Conservation (phyloP, 176 grass and related monocot genomes). For the Bothriochloa decipiens region DNA sequence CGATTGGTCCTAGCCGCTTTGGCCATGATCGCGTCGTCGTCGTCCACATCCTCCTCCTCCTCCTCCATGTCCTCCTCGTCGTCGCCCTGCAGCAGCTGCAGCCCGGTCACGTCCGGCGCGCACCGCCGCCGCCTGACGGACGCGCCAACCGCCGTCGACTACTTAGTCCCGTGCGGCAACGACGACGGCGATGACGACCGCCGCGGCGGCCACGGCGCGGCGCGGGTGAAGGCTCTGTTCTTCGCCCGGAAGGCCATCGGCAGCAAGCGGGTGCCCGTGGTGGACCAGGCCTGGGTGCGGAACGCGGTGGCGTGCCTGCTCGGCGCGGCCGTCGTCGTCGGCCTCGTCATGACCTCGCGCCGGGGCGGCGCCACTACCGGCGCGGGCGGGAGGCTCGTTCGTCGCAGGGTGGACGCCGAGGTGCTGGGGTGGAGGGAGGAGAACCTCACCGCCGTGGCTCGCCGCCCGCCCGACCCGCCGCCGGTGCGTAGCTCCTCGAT, state of each 20-base stretch:
- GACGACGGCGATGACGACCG: neutral
- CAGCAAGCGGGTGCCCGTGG: slow-evolving; percentile 36
- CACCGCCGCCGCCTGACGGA: slow-evolving; percentile 47
- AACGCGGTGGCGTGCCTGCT: slow-evolving; percentile 51
- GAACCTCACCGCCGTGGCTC: slow-evolving; percentile 36
- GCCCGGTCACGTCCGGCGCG: slow-evolving; percentile 13
- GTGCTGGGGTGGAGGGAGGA: slow-evolving; percentile 40
- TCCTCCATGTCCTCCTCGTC: neutral
- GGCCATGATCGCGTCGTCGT: slow-evolving; percentile 23
- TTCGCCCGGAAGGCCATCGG: neutral
- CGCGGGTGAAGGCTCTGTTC: slow-evolving; percentile 35
- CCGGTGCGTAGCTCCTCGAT: slow-evolving; percentile 34
- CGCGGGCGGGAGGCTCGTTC: slow-evolving; percentile 25
- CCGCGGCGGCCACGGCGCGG: neutral
- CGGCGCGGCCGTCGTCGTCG: slow-evolving; percentile 32
- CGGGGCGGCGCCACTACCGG: neutral
- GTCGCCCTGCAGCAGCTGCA: slow-evolving; percentile 26
- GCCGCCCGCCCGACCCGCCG: slow-evolving; percentile 23
- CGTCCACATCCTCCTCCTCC: neutral
- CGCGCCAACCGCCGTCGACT: neutral
- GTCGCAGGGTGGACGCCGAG: slow-evolving; percentile 34
- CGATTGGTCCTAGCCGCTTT: neutral
- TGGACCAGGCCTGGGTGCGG: slow-evolving; percentile 46
- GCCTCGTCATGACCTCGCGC: slow-evolving; percentile 35
- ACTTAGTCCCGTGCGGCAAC: slow-evolving; percentile 2